These are phyloP conservation scores for Fraxinus xanthoxyloides DNA, from an alignment of 305 asterid genomes.

Conservation along the genomic window DNA sequence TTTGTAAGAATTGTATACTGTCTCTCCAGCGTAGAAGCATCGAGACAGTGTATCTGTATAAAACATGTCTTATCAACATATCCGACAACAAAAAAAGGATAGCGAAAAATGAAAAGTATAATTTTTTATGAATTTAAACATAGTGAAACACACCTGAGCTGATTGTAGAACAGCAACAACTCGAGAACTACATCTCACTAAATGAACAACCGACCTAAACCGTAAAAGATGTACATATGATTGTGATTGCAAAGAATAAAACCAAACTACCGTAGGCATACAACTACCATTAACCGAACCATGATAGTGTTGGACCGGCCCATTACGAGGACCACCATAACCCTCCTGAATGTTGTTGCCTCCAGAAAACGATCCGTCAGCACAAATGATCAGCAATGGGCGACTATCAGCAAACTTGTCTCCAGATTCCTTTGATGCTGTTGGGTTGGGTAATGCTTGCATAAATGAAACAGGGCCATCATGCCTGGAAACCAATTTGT, in stretches of 20 bases:
- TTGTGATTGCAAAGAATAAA: slow-evolving; percentile 79
- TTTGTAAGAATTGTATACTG: slow-evolving; percentile 79
- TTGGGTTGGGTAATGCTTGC: slow-evolving; percentile 61
- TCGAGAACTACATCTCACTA: slow-evolving; percentile 83
- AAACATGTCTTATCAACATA: slow-evolving; percentile 18
- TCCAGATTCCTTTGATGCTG: slow-evolving; percentile 33
- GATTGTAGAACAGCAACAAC: slow-evolving; percentile 79
- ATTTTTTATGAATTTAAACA: not conserved
- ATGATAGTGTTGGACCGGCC: slow-evolving; percentile 42
- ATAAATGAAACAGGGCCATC: slow-evolving; percentile 89
- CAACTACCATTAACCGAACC: slow-evolving; percentile 38
- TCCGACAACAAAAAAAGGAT: slow-evolving; percentile 5
- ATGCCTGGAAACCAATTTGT: slow-evolving; percentile 71
- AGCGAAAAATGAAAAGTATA: not conserved
- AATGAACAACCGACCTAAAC: slow-evolving; percentile 80
- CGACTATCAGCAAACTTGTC: slow-evolving; percentile 68
- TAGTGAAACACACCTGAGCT: slow-evolving; percentile 62
- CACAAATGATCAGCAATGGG: slow-evolving; percentile 77
- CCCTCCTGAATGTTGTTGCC: slow-evolving; percentile 53
- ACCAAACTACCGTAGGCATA: slow-evolving; percentile 81
- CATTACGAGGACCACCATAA: slow-evolving; percentile 40
- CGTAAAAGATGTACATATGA: slow-evolving; percentile 78
- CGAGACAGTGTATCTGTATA: slow-evolving; percentile 74
- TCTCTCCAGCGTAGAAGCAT: slow-evolving; percentile 73
- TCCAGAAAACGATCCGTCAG: slow-evolving; percentile 72